These are phyloP conservation scores for Ottelia alismoides DNA, from an alignment of 106 monocot species.

Conservation along the genomic window DNA sequence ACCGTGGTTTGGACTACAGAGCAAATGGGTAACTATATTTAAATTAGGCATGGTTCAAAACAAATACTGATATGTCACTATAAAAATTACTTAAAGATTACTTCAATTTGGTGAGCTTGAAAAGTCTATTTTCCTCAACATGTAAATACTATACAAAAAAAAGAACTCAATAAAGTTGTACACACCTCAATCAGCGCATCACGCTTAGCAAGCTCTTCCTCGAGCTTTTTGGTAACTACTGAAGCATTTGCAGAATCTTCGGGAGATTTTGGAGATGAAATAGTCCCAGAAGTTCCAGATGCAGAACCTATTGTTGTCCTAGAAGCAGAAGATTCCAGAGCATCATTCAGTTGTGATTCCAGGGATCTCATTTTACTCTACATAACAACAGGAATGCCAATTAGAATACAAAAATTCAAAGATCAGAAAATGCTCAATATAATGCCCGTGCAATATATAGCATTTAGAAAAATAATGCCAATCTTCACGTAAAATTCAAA, in stretches of 20 bases:
- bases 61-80: no score
- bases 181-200: conserved; percentile 95
- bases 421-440: no score
- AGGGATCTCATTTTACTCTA: conserved; percentile 64
- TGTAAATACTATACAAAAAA: background rate
- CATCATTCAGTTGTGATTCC: conserved; percentile 63
- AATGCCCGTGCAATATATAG: no score
- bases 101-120: no score
- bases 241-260: conserved; percentile 54
- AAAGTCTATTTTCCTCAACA: no score
- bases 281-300: conserved; percentile 37
- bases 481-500: no score
- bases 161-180: background rate
- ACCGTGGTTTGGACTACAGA: no score
- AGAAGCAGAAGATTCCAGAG: conserved; percentile 35
- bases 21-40: no score
- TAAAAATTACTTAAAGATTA: no score
- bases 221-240: conserved; percentile 61
- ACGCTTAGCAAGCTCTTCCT: conserved; percentile 88
- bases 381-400: conserved; percentile 4
- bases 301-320: conserved; percentile 46
- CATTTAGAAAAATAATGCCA: no score
- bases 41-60: no score
- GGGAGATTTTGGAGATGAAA: conserved; percentile 31
- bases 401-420: no score